phyloP scores from a whole-genome alignment of 1,284 basidiomycete species.

The Cystobasidium pallidum region DNA sequence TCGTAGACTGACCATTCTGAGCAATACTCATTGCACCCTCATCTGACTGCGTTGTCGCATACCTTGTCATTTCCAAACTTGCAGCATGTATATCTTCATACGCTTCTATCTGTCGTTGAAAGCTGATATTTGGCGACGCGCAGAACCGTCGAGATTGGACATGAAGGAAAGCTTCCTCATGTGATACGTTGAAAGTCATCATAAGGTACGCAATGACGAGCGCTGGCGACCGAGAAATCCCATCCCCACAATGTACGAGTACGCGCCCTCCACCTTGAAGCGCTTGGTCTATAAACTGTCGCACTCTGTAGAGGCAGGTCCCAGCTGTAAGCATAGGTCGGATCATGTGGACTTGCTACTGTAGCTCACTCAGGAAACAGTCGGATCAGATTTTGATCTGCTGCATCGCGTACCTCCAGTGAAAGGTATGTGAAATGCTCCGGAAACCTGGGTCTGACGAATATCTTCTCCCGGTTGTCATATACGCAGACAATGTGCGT shows the following conservation, averaged over 20 bases:
- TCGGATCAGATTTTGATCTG: conserved; percentile 58
- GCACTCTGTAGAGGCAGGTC: conserved; percentile 40
- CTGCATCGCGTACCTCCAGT: conserved; percentile 84
- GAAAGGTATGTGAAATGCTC: conserved; percentile 77
- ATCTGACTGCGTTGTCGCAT: neutral
- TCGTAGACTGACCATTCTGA: neutral
- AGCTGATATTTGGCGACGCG: conserved; percentile 52
- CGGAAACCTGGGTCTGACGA: conserved; percentile 81
- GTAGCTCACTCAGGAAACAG: conserved; percentile 50
- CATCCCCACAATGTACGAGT: conserved; percentile 53
- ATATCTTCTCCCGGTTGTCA: conserved; percentile 56
- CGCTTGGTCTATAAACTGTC: conserved; percentile 50
- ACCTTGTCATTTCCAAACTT: conserved; percentile 18
- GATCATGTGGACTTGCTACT: neutral
- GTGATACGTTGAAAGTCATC: conserved; percentile 47
- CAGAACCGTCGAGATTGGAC: conserved; percentile 54
- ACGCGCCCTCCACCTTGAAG: conserved; percentile 46
- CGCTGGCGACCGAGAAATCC: conserved; percentile 54
- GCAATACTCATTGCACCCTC: neutral
- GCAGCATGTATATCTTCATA: conserved; percentile 44
- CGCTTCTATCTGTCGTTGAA: conserved; percentile 52
- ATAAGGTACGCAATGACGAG: conserved; percentile 55
- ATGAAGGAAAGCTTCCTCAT: conserved; percentile 52
- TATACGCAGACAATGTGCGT: conserved; percentile 69
- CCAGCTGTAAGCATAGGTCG: neutral